Evolutionary conservation across 306 rosid genomes (phyloP).

Genomic region (Dicorynia guianensis): DNA sequence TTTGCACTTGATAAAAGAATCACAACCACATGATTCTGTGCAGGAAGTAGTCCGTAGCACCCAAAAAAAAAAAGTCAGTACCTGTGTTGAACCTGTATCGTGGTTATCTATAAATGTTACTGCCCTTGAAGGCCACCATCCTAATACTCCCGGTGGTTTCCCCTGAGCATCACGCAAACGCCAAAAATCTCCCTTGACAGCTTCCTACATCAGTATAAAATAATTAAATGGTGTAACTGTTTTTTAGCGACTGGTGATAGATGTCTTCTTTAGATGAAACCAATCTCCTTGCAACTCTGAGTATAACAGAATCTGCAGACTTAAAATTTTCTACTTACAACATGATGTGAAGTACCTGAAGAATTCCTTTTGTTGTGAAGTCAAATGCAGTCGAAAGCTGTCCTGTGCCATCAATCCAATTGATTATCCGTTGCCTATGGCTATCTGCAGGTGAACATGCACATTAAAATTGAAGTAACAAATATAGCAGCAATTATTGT

Average conservation of each 20-base stretch:
- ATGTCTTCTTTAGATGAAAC: slow-evolving; percentile 23
- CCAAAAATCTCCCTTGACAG: slow-evolving; percentile 86
- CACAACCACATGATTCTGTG: neutral
- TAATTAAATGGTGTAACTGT: slow-evolving; percentile 1
- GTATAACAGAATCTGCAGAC: slow-evolving; percentile 13
- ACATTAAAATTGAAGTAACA: neutral
- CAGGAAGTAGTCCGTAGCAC: slow-evolving; percentile 6
- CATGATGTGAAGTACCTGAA: slow-evolving; percentile 66
- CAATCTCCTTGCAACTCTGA: neutral
- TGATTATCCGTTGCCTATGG: slow-evolving; percentile 79
- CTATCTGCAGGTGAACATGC: slow-evolving; percentile 59
- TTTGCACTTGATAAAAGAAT: slow-evolving; percentile 16
- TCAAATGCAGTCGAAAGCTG: slow-evolving; percentile 90
- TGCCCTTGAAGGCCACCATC: slow-evolving; percentile 96
- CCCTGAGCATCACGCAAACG: slow-evolving; percentile 80
- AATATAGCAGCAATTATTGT: neutral
- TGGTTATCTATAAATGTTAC: slow-evolving; percentile 89
- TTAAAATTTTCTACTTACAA: slow-evolving; percentile 2
- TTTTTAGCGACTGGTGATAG: neutral
- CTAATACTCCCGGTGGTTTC: slow-evolving; percentile 87
- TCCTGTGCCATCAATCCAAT: slow-evolving; percentile 90
- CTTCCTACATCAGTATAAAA: slow-evolving; percentile 64
- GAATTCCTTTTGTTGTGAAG: slow-evolving; percentile 96
- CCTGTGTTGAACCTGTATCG: slow-evolving; percentile 97
- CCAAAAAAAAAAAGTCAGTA: slow-evolving; percentile 32